Evolutionary conservation across 306 rosid genomes (phyloP), one percentile per base, ranked within the genome.

Genomic region (Casuarina equisetifolia): DNA sequence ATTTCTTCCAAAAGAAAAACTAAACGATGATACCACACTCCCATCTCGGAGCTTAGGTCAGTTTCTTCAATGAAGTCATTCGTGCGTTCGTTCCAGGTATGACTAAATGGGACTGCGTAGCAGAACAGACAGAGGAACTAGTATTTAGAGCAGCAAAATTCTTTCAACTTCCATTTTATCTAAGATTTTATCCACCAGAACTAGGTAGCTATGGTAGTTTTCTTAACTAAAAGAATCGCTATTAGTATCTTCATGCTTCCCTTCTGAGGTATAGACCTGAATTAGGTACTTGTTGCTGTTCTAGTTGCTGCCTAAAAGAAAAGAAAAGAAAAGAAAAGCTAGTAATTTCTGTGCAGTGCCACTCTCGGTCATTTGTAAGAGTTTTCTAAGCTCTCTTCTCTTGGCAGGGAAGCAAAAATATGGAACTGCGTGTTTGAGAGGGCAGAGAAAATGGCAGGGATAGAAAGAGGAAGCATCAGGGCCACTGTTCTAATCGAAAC

Each of bases 401-500:
- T 76, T 80, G 78, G 74, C 85, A 94, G 98, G 85, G 98, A 95
- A 77, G 97, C 97, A 2, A 90, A 86, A 69, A 92, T 92, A 85
- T 91, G 97, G 97, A 92, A 91, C 76, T 82, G 73, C n/a, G 92
- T 95, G 79, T 92, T 95, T 81, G 91, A 92, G 89, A 89, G 67
- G 79, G 97, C 97, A 42, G 97, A 95, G 91, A 86, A 86, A 81
- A 84, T 73, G 76, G 92, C 70, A 40, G 89, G 96, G 49, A 89
- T 92, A 17, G 93, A 92, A 81, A 88, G 78, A 74, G 97, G 98
- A 74, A 95, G 97, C 90, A 95, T 95, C 4, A 87, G 97, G 74
- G 97, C 91, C 2, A 95, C 98, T 4, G 93, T 91, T 80, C 83
- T 95, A 38, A 95, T 91, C 42, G 98, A 95, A 81, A 95, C 97